These are phyloP conservation scores for Microdochium paspali DNA, from an alignment of 2,329 filamentous ascomycete species.

Conservation along the genomic window DNA sequence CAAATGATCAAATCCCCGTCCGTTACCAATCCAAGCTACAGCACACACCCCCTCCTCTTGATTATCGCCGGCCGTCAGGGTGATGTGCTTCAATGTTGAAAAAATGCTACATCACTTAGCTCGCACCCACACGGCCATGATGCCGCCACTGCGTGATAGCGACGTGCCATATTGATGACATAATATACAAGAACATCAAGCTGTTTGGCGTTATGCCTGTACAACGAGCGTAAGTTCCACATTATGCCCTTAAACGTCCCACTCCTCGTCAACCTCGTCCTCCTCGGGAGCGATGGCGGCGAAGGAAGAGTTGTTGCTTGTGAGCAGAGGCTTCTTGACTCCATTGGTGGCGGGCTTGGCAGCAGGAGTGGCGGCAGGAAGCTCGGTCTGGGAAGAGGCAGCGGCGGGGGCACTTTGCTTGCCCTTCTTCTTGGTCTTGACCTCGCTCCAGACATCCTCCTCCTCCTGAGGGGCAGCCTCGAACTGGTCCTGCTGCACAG, in stretches of 20 bases:
- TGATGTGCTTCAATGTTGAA: too few relatives aligned
- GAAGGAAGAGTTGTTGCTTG: conserved; percentile 21
- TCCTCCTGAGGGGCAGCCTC: conserved; percentile 40
- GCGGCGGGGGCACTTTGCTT: conserved; percentile 32
- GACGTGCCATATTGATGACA: background rate
- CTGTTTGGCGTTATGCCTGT: background rate
- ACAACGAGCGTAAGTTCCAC: background rate
- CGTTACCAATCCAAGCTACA: too few relatives aligned
- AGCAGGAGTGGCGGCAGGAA: conserved; percentile 7
- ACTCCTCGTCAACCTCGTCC: conserved; percentile 19
- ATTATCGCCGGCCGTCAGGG: too few relatives aligned
- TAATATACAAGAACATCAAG: background rate
- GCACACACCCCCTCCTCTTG: too few relatives aligned
- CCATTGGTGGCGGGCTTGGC: conserved; percentile 14
- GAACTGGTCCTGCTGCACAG: conserved; percentile 53
- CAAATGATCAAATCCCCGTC: too few relatives aligned
- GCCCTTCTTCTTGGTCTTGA: conserved; percentile 32
- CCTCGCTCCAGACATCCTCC: conserved; percentile 46
- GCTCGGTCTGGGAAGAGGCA: conserved; percentile 19
- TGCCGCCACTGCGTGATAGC: too few relatives aligned
- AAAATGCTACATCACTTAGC: too few relatives aligned
- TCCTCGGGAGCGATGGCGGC: conserved; percentile 21
- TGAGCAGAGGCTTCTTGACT: conserved; percentile 17
- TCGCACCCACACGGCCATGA: too few relatives aligned
- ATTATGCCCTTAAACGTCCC: conserved; percentile 19